Evolutionary conservation across 129 eudicot species (phyloP).

Genomic region (Sambucus nigra): DNA sequence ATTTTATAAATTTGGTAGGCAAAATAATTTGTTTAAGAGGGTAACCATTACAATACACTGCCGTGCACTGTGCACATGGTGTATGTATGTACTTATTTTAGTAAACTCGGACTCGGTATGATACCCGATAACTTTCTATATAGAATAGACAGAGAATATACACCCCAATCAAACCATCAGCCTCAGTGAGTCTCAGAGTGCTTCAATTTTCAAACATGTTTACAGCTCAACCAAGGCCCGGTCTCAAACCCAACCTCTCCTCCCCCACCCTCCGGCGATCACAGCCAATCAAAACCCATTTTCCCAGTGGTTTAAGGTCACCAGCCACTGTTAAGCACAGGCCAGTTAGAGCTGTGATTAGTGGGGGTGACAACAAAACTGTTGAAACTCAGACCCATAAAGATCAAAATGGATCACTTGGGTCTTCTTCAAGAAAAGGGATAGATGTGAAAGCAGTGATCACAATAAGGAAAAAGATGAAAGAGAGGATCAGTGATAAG

Average conservation of each 20-base stretch:
- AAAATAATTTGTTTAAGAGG: no score
- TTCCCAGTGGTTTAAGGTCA: constrained; percentile 16
- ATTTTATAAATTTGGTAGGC: no score
- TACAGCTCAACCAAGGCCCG: constrained; percentile 25
- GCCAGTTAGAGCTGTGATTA: constrained; percentile 42
- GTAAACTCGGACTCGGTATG: no score
- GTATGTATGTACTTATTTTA: no score
- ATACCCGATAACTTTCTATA: no score
- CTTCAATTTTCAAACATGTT: constrained; percentile 20
- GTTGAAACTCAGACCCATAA: constrained; percentile 2
- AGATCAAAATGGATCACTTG: constrained; percentile 10
- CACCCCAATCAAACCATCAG: no score
- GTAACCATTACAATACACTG: no score
- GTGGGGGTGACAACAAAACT: constrained; percentile 42
- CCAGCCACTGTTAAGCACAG: neutral
- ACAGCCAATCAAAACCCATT: constrained; percentile 9
- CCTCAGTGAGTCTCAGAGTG: no score
- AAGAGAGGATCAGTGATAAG: constrained; percentile 45
- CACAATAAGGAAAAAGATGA: constrained; percentile 61
- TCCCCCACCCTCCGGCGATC: constrained; percentile 23
- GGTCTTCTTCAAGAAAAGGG: constrained; percentile 7
- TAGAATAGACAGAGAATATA: no score
- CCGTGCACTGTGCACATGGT: no score
- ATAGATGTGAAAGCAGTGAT: constrained; percentile 50
- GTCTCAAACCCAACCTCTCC: no score